Evolutionary conservation across 2,329 filamentous ascomycete species (phyloP), one percentile per base, ranked within the genome.

Genomic region (Sphaerulina vaccinii): DNA sequence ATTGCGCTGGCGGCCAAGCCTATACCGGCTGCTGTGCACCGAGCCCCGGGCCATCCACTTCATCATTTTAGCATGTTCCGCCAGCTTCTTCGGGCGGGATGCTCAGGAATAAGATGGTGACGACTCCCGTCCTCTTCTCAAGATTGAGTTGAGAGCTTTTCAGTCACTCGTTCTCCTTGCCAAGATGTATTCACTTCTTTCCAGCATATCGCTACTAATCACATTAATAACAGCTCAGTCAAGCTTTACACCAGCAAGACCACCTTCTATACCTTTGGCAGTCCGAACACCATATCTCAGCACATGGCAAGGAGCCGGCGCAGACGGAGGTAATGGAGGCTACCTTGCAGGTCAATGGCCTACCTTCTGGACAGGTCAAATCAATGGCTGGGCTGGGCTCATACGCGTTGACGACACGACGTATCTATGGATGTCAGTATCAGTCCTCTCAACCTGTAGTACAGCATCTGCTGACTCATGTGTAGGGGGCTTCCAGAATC

Each of bases 241-340:
- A 8, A 81, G 75, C 1, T 88, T 87, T 64, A 75, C 71, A 29
- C 85, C 85, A 27, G 79, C 81, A 29, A 77, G 83, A 5, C 85
- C 85, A 36, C 86, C 86, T 13, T 79, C 86, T 1, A 75, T 87
- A 22, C 87, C 88, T 10, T 70, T 92, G 27, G 86, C 86, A 37
- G 87, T 91, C 38, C 83, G 82, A 56, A 86, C 83, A 8, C 88
- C 88, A 0, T 92, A 91, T 60, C 70, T 91, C 13, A 89, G 81
- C 65, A 80, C 83, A 11, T 89, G 86, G 85, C 75, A 86, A 36
- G 71, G 79, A 11, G 64, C 78, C 8, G 84, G 83, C 1, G 79
- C 73, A 22, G 76, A 83, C 65, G 81, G 79, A 18, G 79, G 80
- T 8, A 81, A 85, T 63, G 83, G 83, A 27, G 85, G 84, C 1